Conservation (phyloP, 208 protist genomes). For the Polymyxa betae region DNA sequence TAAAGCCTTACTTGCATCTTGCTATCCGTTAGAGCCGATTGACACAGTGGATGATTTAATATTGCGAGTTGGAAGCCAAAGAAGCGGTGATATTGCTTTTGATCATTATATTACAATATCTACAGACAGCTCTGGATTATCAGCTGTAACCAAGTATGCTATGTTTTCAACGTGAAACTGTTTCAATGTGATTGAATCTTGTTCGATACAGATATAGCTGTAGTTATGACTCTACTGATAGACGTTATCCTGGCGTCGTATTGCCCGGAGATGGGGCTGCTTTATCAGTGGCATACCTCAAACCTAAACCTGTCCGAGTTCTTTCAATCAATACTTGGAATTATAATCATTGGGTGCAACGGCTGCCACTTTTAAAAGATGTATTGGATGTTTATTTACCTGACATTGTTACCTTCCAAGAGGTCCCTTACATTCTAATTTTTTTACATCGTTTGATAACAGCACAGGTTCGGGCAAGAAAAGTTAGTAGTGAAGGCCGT, state of each 20-base stretch:
- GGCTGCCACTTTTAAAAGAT: neutral
- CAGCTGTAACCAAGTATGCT: neutral
- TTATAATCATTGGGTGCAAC: neutral
- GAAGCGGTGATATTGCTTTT: neutral
- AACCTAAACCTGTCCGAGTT: neutral
- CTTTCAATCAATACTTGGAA: neutral
- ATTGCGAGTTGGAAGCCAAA: neutral
- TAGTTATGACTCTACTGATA: neutral
- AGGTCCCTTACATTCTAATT: no score
- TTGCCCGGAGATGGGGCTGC: neutral
- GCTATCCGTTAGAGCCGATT: neutral
- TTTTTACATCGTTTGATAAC: no score
- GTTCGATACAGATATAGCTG: neutral
- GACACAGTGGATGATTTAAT: neutral
- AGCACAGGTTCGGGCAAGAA: neutral
- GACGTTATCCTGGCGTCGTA: neutral
- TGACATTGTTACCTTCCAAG: constrained; percentile 2
- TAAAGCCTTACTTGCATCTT: no score
- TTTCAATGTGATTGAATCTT: neutral
- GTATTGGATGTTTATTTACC: neutral
- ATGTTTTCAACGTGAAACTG: neutral
- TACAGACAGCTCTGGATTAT: neutral
- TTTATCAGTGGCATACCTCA: neutral
- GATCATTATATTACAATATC: neutral
- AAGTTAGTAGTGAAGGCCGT: neutral